phyloP scores from a whole-genome alignment of 371 early-diverging fungal species.

The Dichotomocladium elegans region DNA sequence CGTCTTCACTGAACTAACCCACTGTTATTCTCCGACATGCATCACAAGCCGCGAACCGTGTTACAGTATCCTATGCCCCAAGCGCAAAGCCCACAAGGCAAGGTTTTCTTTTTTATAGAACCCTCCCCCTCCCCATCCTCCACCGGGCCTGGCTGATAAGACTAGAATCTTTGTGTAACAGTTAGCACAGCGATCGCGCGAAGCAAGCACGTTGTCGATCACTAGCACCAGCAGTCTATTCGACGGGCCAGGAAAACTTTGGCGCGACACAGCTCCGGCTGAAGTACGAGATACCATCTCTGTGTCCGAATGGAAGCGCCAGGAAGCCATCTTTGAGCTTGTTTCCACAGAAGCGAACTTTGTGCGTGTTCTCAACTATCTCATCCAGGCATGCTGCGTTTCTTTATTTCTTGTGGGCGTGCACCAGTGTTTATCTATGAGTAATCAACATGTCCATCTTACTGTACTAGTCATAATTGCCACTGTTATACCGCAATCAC shows the following conservation, averaged over 20 bases:
- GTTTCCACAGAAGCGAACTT: slow-evolving; percentile 88
- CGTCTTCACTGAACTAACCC: slow-evolving; percentile 77
- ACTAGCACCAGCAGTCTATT: neutral
- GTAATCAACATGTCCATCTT: too few relatives aligned
- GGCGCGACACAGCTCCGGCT: slow-evolving; percentile 9
- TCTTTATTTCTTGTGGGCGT: neutral
- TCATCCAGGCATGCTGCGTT: slow-evolving; percentile 18
- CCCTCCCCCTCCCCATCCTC: too few relatives aligned
- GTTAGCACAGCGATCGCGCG: neutral
- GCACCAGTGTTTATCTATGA: neutral
- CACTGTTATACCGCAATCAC: too few relatives aligned
- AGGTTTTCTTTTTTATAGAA: neutral
- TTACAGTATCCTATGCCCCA: slow-evolving; percentile 83
- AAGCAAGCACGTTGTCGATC: too few relatives aligned
- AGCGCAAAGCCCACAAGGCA: slow-evolving; percentile 8
- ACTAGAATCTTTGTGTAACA: neutral
- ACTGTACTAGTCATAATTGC: too few relatives aligned
- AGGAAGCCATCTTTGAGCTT: slow-evolving; percentile 89
- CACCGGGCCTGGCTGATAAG: neutral
- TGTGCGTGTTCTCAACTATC: slow-evolving; percentile 64
- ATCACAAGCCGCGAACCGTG: slow-evolving; percentile 56
- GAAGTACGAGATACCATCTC: slow-evolving; percentile 13
- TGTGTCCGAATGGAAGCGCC: slow-evolving; percentile 75
- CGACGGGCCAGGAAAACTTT: too few relatives aligned
- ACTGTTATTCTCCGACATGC: slow-evolving; percentile 90